These are phyloP conservation scores for Alternaria viburni DNA, from an alignment of 2,329 filamentous ascomycete genomes.

Conservation along the genomic window DNA sequence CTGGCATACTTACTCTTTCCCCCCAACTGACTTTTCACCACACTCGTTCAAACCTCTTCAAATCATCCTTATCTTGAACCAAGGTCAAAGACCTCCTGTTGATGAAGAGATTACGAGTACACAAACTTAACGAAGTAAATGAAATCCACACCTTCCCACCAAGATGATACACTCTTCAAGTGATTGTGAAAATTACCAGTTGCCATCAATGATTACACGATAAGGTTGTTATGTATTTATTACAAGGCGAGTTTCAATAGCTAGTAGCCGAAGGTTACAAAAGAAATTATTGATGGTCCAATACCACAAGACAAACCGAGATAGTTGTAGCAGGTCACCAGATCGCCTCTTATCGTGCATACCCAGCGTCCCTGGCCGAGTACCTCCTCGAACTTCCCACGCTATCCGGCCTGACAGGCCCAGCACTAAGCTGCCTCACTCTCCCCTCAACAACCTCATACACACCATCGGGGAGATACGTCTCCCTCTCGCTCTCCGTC, in stretches of 20 bases:
- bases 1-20: not conserved
- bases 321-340: not conserved
- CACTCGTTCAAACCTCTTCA: not conserved
- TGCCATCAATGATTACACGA: not conserved
- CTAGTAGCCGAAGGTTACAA: not conserved
- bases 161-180: not conserved
- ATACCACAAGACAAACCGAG: not conserved
- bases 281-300: not conserved
- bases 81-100: not conserved
- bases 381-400: not conserved
- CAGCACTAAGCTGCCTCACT: conserved; percentile 5
- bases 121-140: not conserved
- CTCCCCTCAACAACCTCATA: conserved; percentile 13
- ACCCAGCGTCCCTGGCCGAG: conserved; percentile 4
- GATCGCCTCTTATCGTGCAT: not conserved
- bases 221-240: not conserved
- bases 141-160: not conserved
- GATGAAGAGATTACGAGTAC: not conserved
- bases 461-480: conserved; percentile 8
- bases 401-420: not conserved
- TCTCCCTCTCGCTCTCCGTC: not conserved
- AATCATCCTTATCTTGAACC: not conserved
- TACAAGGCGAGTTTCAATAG: not conserved
- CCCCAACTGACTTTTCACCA: not conserved
- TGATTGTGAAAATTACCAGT: not conserved